These are phyloP conservation scores for Syzygium oleosum DNA, from an alignment of 345 rosid species.

Conservation along the genomic window DNA sequence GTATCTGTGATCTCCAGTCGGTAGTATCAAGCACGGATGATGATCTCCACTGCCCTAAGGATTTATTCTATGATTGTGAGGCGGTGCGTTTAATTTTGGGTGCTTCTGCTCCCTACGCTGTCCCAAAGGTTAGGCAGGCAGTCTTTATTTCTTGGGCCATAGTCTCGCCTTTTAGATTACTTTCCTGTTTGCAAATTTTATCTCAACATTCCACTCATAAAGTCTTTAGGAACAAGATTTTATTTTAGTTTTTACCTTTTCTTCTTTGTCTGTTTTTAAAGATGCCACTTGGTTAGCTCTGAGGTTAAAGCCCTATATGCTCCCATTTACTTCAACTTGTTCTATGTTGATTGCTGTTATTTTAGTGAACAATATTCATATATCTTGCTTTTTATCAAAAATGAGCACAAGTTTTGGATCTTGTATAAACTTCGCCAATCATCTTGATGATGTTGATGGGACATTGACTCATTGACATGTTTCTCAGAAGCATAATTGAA, in stretches of 20 bases:
- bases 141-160: background rate
- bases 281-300: background rate
- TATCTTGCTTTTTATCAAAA: background rate
- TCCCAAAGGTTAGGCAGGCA: conserved; percentile 60
- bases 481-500: background rate
- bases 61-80: conserved; percentile 75
- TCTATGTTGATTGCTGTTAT: background rate
- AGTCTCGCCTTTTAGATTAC: background rate
- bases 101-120: conserved; percentile 68
- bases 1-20: conserved; percentile 58
- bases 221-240: background rate
- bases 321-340: background rate
- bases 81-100: conserved; percentile 73
- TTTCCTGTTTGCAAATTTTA: background rate
- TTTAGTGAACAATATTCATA: background rate
- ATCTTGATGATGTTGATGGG: background rate
- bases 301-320: background rate
- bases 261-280: background rate
- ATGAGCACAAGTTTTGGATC: background rate
- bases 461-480: background rate
- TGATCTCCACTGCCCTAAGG: conserved; percentile 61
- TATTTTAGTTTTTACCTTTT: background rate
- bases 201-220: background rate
- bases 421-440: background rate
- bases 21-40: conserved; percentile 66